Evolutionary conservation across 164 flowering plant genomes (phyloP).

Genomic region (Cinnamomum chago): DNA sequence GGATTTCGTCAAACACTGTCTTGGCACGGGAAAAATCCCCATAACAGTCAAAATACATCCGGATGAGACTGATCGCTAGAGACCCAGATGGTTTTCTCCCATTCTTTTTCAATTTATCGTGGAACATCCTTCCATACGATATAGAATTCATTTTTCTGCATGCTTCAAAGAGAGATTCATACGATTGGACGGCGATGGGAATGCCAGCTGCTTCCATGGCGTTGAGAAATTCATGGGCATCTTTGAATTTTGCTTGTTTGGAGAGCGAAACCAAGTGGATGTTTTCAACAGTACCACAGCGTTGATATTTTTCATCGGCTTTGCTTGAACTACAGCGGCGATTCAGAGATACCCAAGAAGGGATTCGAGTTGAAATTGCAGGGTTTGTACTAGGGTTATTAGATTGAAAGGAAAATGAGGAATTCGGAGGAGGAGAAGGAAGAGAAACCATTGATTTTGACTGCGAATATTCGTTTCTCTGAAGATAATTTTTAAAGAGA

Average conservation of each 20-base stretch:
- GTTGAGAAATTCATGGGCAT: slow-evolving; percentile 38
- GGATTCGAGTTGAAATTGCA: slow-evolving; percentile 31
- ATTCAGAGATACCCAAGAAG: slow-evolving; percentile 43
- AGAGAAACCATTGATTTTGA: slow-evolving; percentile 12
- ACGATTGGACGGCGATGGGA: slow-evolving; percentile 24
- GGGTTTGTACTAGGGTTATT: slow-evolving; percentile 1
- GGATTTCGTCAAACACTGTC: slow-evolving; percentile 44
- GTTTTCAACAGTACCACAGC: slow-evolving; percentile 34
- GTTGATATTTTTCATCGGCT: slow-evolving; percentile 2
- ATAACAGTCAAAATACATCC: slow-evolving; percentile 34
- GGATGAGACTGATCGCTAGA: slow-evolving; percentile 26
- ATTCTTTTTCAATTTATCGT: slow-evolving; percentile 17
- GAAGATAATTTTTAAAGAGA: too few species aligned
- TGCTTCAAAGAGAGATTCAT: slow-evolving; percentile 29
- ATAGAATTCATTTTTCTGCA: slow-evolving; percentile 29
- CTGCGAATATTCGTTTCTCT: background rate
- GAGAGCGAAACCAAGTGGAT: slow-evolving; percentile 41
- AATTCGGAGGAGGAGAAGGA: slow-evolving; percentile 7
- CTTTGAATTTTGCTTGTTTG: slow-evolving; percentile 40
- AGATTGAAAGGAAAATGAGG: slow-evolving; percentile 4
- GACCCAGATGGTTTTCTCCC: slow-evolving; percentile 24
- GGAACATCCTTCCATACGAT: slow-evolving; percentile 28
- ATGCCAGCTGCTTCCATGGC: slow-evolving; percentile 35
- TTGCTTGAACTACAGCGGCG: slow-evolving; percentile 10
- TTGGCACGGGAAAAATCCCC: slow-evolving; percentile 33